Evolutionary conservation across 495 filamentous ascomycete species (phyloP), one percentile per base, ranked within the genome.

Genomic region (Neurospora terricola): DNA sequence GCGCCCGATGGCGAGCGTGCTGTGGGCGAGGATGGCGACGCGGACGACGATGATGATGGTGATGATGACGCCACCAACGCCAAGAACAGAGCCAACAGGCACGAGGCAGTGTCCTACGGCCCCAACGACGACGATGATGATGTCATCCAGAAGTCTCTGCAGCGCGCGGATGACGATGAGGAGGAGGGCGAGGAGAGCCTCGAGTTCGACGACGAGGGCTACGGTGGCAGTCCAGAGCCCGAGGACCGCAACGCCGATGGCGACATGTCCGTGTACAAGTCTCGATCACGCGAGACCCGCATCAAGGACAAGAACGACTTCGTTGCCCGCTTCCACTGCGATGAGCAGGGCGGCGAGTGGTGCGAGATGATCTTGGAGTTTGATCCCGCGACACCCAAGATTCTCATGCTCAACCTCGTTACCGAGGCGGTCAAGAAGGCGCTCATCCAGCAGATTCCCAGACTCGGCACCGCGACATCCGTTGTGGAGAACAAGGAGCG

Each of bases 71-170:
- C 94, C 68, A 97, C 96, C 39, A 89, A 90, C 71, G 88, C 90
- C 72, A 92, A 93, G 81, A 87, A 91, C 76, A 87, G 85, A 71
- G 87, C 90, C 18, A 94, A 96, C 80, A 88, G 91, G 68, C 82
- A 84, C 66, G 92, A 97, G 82, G 92, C 90, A 40, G 89, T 94
- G 9, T 93, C 92, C 14, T 99, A 98, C 78, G 96, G 92, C 43
- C 94, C 88, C 8, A 94, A 94, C 38, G 95, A 98, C 77, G 95
- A 97, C 38, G 96, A 93, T 7, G 96, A 99, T 79, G 89, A 94
- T 75, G 89, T 82, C 23, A 90, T 95, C 75, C 91, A 86, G 82
- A 84, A 79, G 71, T 81, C 85, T 71, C 82, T 88, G 70, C 84
- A 85, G 71, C 85, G 85, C 45, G 86, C 88, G 68, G 87, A 84